Base-by-base conservation (phyloP, 1,284 basidiomycete genomes). In the Cutaneotrichosporon arboriforme region DNA sequence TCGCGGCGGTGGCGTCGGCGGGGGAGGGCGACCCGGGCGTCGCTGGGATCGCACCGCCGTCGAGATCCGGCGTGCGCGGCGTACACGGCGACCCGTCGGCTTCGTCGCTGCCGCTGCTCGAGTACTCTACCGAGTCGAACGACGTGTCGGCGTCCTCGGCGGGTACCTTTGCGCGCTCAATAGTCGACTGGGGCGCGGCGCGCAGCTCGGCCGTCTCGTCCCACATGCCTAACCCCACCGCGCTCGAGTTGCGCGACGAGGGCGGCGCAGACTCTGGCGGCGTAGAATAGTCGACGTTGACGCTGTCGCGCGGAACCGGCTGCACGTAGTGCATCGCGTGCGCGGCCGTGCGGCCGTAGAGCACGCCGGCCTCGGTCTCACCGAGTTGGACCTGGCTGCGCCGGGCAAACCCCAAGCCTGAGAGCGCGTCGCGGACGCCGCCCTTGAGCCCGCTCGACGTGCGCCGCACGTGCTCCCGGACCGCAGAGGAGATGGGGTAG, bases 51-150 rank as follows among this genome's bases (percentile, higher is more conserved):
- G 8, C 33, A 12, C 14, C 31, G 18, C 35, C 13, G 12, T 2
- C 47, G 17, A 54, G 50, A 35, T 59, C 57, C 14, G 57, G 57
- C 14, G 57, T 59, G 9, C 51, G 54, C 8, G 57, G 57, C 3
- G 57, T 59, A 35, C 44, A 52, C 4, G 52, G 54, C 1, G 48
- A 49, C 7, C 43, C 43, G 13, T 46, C 39, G 34, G 40, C 49
- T 17, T 59, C 57, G 35, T 59, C 57, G 21, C 34, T 44, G 4
- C 44, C 51, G 4, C 45, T 47, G 23, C 39, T 44, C 7, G 17
- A 33, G 34, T 31, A 37, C 49, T 35, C 40, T 10, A 39, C 47
- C 10, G 37, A 41, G 40, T 50, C 33, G 21, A 36, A 33, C 5
- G 38, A 42, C n/a, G 22, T 13, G 22, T 47, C 46, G 15, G 36